Evolutionary conservation across 495 filamentous ascomycete genomes (phyloP).

Genomic region (Podospora conica): DNA sequence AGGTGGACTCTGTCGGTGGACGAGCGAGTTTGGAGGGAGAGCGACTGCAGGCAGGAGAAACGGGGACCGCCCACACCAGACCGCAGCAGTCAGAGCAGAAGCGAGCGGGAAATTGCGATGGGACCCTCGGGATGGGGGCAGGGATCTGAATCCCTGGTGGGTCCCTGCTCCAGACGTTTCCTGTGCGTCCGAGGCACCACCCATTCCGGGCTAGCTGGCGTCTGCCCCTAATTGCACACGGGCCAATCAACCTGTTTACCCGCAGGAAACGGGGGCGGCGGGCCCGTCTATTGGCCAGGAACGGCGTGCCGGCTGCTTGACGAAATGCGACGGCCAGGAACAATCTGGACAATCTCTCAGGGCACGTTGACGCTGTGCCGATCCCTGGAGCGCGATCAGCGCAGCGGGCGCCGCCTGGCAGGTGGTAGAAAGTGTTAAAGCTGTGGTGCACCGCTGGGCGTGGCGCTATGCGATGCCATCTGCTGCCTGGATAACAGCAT

Average conservation of each 20-base stretch:
- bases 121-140: slow-evolving; percentile 19
- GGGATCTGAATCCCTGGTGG: slow-evolving; percentile 16
- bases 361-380: no score
- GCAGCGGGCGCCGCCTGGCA: neutral
- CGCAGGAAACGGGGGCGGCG: slow-evolving; percentile 4
- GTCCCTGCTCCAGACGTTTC: slow-evolving; percentile 7
- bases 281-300: neutral
- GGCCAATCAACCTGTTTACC: slow-evolving; percentile 19
- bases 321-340: slow-evolving; percentile 1
- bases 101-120: slow-evolving; percentile 32
- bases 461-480: neutral
- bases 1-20: no score
- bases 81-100: slow-evolving; percentile 19
- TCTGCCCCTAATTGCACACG: neutral
- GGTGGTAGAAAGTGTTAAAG: no score
- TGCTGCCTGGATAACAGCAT: neutral
- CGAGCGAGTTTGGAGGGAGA: neutral
- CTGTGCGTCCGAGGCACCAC: neutral
- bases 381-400: neutral
- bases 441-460: neutral
- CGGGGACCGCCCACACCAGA: slow-evolving; percentile 12
- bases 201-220: neutral
- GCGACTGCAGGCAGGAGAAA: slow-evolving; percentile 11
- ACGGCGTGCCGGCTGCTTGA: slow-evolving; percentile 17
- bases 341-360: neutral